Evolutionary conservation across 805 yeast species (phyloP).

Genomic region (Saturnispora sanitii): DNA sequence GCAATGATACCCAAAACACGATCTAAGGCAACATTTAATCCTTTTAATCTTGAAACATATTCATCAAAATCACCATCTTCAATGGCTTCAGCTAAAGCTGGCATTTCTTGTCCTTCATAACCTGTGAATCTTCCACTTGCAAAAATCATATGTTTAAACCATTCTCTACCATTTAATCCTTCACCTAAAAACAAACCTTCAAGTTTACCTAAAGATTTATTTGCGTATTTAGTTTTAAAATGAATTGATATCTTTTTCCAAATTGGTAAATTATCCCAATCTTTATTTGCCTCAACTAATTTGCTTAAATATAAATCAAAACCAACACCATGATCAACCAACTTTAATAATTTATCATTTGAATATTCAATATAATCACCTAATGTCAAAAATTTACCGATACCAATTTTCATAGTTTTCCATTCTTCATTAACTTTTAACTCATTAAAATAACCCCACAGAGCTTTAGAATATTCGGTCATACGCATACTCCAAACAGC

Average conservation of each 20-base stretch:
- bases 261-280: slow-evolving; percentile 19
- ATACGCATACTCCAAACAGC: slow-evolving; percentile 36
- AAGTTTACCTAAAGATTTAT: slow-evolving; percentile 31
- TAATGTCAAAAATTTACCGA: slow-evolving; percentile 5
- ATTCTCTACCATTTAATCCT: slow-evolving; percentile 41
- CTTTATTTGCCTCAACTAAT: slow-evolving; percentile 17
- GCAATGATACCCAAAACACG: too few species aligned
- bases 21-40: slow-evolving; percentile 9
- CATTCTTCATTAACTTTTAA: slow-evolving; percentile 21
- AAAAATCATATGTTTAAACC: slow-evolving; percentile 52
- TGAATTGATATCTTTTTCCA: slow-evolving; percentile 23
- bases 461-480: slow-evolving; percentile 39
- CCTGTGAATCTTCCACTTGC: slow-evolving; percentile 55
- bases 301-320: slow-evolving; percentile 21
- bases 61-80: slow-evolving; percentile 35
- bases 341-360: slow-evolving; percentile 18
- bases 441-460: slow-evolving; percentile 40
- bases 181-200: slow-evolving; percentile 38
- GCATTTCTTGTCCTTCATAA: slow-evolving; percentile 48
- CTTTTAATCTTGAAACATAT: slow-evolving; percentile 22
- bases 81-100: slow-evolving; percentile 45
- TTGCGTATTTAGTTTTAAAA: slow-evolving; percentile 23
- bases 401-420: slow-evolving; percentile 8
- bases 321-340: slow-evolving; percentile 17
- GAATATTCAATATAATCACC: slow-evolving; percentile 23